Evolutionary conservation across 2,329 filamentous ascomycete genomes (phyloP), one percentile per base, ranked within the genome.

Genomic region (Colletotrichum limetticola): DNA sequence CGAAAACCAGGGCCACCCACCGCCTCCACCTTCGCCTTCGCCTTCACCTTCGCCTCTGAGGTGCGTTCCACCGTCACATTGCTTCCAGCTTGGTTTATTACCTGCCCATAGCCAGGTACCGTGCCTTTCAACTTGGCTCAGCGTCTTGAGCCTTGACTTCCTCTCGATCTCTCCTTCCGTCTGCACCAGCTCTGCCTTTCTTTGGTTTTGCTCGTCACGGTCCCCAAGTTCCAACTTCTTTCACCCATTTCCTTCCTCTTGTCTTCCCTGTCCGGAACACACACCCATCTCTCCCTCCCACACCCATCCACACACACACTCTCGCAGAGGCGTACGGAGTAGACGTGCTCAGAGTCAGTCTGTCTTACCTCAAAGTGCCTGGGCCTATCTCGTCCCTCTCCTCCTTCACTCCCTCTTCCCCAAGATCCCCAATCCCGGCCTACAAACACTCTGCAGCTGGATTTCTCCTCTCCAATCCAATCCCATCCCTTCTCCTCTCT

Each of bases 381-480:
- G 28, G 35, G 65, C 68, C 63, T 70, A 61, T 73, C 71, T 71
- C 46, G 61, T 64, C 67, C 46, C 49, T 14, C 37, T 60, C 46
- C 42, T 59, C 26, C 66, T 49, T 52, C 35, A 49, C 66, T 32
- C 35, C 46, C 57, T 52, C 57, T 67, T 53, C 66, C 68, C 60
- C 66, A 57, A 56, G 70, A 72, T 57, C 66, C 66, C 71, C 71
- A 71, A 71, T 37, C 42, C 60, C 56, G 57, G 30, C 60, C 60
- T 61, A 73, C 60, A 72, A 59, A 60, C 57, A 60, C 57, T 58
- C 53, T 52, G 28, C 64, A 59, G 65, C 52, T 68, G 65, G 52
- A 22, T 37, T 52, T 52, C 42, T 65, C 61, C 69, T 68, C 59
- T 49, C 59, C 59, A 62, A 49, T 62, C 65, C 63, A 57, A 71